Evolutionary conservation across 164 flowering plant species (phyloP).

Genomic region (Tinospora cordifolia): DNA sequence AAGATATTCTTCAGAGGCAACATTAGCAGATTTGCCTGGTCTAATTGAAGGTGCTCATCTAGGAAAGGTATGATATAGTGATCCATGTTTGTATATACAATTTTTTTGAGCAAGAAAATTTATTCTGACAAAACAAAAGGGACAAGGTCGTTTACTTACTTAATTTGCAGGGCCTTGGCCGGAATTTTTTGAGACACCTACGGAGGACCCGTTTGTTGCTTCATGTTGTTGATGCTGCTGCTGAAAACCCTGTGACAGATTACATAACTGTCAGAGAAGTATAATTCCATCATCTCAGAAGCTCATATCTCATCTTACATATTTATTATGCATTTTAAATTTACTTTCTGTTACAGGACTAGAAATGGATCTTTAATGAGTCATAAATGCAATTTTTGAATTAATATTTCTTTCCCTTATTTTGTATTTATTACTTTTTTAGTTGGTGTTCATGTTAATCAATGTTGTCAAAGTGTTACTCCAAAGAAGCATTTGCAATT

Average conservation of each 20-base stretch:
- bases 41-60: slow-evolving; percentile 98
- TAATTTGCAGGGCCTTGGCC: slow-evolving; percentile 78
- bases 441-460: not conserved
- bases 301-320: not conserved
- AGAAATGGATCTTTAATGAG: not conserved
- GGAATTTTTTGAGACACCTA: slow-evolving; percentile 91
- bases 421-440: not conserved
- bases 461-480: no score
- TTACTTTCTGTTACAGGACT: not conserved
- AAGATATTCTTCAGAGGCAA: slow-evolving; percentile 73
- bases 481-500: no score
- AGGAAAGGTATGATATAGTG: slow-evolving; percentile 69
- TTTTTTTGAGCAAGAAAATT: not conserved
- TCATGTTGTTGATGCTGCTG: slow-evolving; percentile 93
- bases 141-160: not conserved
- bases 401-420: not conserved
- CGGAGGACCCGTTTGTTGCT: slow-evolving; percentile 83
- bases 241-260: slow-evolving; percentile 71
- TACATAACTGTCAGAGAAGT: slow-evolving; percentile 90
- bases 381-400: not conserved
- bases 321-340: not conserved
- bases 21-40: slow-evolving; percentile 96
- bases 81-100: not conserved
- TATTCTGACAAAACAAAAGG: not conserved
- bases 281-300: slow-evolving; percentile 13